Evolutionary conservation across 2,329 filamentous ascomycete species (phyloP).

Genomic region (Alternaria sp.): DNA sequence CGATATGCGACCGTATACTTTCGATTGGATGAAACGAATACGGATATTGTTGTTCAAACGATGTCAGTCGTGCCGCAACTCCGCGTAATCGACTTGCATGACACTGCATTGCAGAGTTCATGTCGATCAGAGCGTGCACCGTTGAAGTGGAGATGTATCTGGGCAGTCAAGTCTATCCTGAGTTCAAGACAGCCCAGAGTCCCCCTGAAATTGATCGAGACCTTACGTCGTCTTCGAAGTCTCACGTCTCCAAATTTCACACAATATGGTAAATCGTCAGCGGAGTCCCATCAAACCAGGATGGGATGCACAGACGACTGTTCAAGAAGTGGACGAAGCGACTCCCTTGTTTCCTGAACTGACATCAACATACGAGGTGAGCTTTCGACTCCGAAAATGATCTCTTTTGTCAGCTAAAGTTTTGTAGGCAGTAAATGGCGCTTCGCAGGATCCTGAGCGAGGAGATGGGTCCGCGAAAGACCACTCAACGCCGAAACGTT

Average conservation of each 20-base stretch:
- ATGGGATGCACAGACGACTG: neutral
- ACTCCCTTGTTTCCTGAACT: neutral
- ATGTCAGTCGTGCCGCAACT: neutral
- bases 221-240: neutral
- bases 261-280: neutral
- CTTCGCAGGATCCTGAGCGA: neutral
- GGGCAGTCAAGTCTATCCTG: neutral
- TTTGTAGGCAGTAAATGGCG: neutral
- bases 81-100: neutral
- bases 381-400: neutral
- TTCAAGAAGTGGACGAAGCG: neutral
- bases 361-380: neutral
- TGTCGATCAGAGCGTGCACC: neutral
- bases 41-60: neutral
- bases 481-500: neutral
- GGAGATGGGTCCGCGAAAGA: neutral
- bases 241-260: neutral
- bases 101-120: neutral
- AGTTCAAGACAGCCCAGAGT: neutral
- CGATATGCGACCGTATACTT: neutral
- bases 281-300: neutral
- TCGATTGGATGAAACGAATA: neutral
- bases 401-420: neutral
- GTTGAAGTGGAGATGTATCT: neutral
- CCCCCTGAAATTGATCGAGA: neutral